Base-by-base conservation (phyloP, 495 filamentous ascomycete genomes). In the Aspergillus kassunensis region DNA sequence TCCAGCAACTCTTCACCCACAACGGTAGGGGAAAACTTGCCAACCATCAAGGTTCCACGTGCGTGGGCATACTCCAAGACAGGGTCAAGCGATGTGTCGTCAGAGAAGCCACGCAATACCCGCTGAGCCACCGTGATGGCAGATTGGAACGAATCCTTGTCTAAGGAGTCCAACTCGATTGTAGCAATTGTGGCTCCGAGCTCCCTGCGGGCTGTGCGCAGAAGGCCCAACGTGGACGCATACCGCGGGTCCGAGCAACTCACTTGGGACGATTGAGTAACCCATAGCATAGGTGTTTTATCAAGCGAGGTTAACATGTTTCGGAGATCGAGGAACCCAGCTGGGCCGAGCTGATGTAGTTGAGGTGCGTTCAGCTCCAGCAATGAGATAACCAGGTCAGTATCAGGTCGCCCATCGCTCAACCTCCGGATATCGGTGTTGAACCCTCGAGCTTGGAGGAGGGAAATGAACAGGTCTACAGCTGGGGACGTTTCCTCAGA, bases 101-200 rank as follows among this genome's bases (percentile, higher is more conserved):
- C 6, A 3, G 24, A 12, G 16, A 23, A 4, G n/a, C 8, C n/a
- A 19, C 8, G 2, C 2, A 29, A n/a, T n/a, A 44, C 12, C n/a
- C 41, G 41, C 23, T 44, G 24, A 2, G 41, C n/a, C 3, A 44
- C 41, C 13, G 13, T 16, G 6, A 19, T n/a, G 1, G 23, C 24
- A 16, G 41, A 11, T 2, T 11, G 4, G n/a, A 30, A 19, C 15
- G 9, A 27, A 27, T 24, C 23, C 2, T 29, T 29, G 35, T 72
- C 69, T 41, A 54, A n/a, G 1, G 24, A 4, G 18, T 44, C 41
- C n/a, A 44, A 8, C n/a, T 44, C 41, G 9, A 44, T 4, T 3
- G 41, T 44, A 10, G 41, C 41, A 1, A 44, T n/a, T 9, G 41
- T 30, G 7, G 18, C 9, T 11, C 13, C 41, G 30, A 44, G 41